Conservation (phyloP, 129 eudicot species). For the Flaveria bidentis region DNA sequence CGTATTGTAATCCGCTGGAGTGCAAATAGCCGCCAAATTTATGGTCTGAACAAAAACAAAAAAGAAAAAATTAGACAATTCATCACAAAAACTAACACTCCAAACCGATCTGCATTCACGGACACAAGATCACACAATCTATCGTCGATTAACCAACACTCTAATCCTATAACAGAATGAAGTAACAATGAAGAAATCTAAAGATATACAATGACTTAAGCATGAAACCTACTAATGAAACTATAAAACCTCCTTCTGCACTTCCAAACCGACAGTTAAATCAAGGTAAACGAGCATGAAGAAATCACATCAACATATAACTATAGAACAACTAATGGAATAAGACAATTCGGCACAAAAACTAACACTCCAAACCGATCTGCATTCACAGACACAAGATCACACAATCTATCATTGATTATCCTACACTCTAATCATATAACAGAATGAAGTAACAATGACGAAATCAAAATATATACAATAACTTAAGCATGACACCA, state of each 20-base stretch:
- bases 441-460: not conserved
- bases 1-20: slow-evolving; percentile 96
- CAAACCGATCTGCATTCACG: slow-evolving; percentile 24
- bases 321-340: not conserved
- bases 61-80: not conserved
- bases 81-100: not conserved
- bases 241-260: not conserved
- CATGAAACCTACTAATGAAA: not conserved
- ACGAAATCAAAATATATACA: not conserved
- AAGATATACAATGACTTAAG: not conserved
- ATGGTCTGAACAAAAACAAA: slow-evolving; percentile 50
- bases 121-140: slow-evolving; percentile 12
- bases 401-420: not conserved
- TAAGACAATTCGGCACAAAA: not conserved
- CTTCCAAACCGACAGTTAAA: slow-evolving; percentile 12
- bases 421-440: not conserved
- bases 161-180: not conserved
- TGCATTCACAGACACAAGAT: slow-evolving; percentile 19
- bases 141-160: not conserved
- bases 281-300: not conserved
- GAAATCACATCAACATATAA: not conserved
- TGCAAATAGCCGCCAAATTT: slow-evolving; percentile 96
- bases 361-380: slow-evolving; percentile 8
- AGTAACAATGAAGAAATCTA: not conserved
- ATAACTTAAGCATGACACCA: not conserved